Evolutionary conservation across 148 eudicot species (phyloP), one percentile per base, ranked within the genome.

Genomic region (Rhododendron ferrugineum): DNA sequence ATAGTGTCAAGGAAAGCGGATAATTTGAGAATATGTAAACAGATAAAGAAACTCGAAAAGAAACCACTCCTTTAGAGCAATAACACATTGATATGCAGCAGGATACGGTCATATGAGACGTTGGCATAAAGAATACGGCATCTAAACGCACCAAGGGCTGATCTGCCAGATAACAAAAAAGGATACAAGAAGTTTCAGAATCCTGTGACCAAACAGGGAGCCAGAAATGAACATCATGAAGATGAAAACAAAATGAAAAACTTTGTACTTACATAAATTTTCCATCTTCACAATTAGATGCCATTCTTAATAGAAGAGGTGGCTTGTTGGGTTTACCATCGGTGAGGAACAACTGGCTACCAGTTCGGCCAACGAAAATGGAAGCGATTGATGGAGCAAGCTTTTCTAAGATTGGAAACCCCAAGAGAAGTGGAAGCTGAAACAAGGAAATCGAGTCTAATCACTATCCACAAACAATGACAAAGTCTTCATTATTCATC

Each of bases 31-130:
- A 20, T 79, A 83, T 14, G 36, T 72, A 66, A 60, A 60, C 40
- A 34, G 56, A 72, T 68, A 11, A 88, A 80, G 64, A 42, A 44
- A 42, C 32, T 32, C 6, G 13, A 64, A 76, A 47, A 47, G 5
- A 56, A 76, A 50, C 75, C 2, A 42, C n/a, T 26, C 54, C 26
- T 18, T 62, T 47, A 49, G 23, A 49, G 78, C 16, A 52, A 73
- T 58, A 54, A 36, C 28, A 83, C 37, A 52, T 13, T 58, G 78
- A 72, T 14, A 78, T 82, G 76, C 68, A 86, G 50, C 47, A 91
- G 99, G 99, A 97, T 97, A 97, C 99, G 98, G 85, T 97, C 99
- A 88, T 85, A 97, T 79, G 95, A 90, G 82, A 92, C 95, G 88
- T 97, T 97, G 46, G 99, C 98, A 88, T 97, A 97, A 30, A 97